A percentile compares a stretch with the other conserved stretches of the same genome.
Evolutionary conservation across 169 alveolate genomes (phyloP).

Genomic region (Amoebophrya sp.): DNA sequence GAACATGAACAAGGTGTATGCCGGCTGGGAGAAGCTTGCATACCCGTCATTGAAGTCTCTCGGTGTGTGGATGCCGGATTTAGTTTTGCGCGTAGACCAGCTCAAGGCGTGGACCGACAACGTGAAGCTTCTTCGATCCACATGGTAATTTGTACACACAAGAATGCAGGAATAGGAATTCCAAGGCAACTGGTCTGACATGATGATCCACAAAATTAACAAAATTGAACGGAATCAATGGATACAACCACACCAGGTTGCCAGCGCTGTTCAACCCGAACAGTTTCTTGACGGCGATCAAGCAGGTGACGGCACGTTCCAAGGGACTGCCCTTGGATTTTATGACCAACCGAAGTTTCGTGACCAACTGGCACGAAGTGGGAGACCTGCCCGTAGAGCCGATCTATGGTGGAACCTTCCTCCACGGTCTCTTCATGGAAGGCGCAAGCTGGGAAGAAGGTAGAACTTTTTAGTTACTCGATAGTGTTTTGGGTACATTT

Average conservation of each 20-base stretch:
- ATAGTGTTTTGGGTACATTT: too few species aligned
- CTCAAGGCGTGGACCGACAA: constrained; percentile 73
- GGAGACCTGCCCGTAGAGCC: constrained; percentile 15
- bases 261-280: constrained; percentile 89
- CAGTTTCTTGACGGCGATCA: constrained; percentile 88
- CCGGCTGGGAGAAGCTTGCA: constrained; percentile 75
- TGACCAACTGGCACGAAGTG: constrained; percentile 28
- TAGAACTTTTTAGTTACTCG: background rate
- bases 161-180: too few species aligned
- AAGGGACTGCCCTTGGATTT: constrained; percentile 77
- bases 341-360: constrained; percentile 52
- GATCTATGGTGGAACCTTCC: constrained; percentile 15
- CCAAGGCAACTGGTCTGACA: too few species aligned
- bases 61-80: constrained; percentile 73
- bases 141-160: too few species aligned
- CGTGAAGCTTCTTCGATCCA: constrained; percentile 58
- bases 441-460: constrained; percentile 89
- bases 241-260: constrained; percentile 60
- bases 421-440: constrained; percentile 79
- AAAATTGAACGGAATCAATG: too few species aligned
- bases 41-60: constrained; percentile 80
- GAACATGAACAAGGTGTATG: constrained; percentile 70
- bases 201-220: too few species aligned
- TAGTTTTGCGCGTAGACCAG: constrained; percentile 70
- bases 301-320: constrained; percentile 83